A percentile compares a stretch with the other conserved stretches of the same genome.
Conservation (phyloP, 768 basidiomycete genomes). For the Mycena maculata region DNA sequence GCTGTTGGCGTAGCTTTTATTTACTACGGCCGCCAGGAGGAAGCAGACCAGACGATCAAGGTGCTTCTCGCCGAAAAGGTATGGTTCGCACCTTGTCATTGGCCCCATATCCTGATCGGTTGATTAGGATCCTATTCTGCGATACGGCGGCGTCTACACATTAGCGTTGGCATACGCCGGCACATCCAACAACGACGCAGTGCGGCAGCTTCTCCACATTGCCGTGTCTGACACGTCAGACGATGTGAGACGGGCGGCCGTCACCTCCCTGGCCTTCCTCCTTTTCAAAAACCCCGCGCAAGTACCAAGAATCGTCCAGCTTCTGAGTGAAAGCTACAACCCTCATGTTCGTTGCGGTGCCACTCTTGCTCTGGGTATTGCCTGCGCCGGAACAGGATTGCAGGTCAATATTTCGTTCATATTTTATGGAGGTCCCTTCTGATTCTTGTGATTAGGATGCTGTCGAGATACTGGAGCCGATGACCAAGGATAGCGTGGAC, state of each 20-base stretch:
- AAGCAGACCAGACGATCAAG: constrained; percentile 88
- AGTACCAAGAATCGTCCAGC: constrained; percentile 96
- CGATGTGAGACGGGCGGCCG: constrained; percentile 96
- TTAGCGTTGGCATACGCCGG: constrained; percentile 97
- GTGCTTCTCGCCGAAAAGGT: constrained; percentile 89
- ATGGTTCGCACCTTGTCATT: constrained; percentile 13
- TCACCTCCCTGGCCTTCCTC: constrained; percentile 94
- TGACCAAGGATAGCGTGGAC: constrained; percentile 98
- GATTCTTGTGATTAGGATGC: constrained; percentile 75
- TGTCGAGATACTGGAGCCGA: constrained; percentile 94
- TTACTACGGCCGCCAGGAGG: constrained; percentile 92
- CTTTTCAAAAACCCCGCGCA: constrained; percentile 97
- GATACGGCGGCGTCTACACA: constrained; percentile 98
- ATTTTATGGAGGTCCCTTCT: neutral
- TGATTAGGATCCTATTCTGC: constrained; percentile 93
- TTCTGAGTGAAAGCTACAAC: constrained; percentile 98
- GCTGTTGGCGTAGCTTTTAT: constrained; percentile 94
- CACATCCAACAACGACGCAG: constrained; percentile 93
- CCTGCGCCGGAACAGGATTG: constrained; percentile 96
- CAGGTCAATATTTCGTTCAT: constrained; percentile 63
- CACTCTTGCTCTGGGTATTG: constrained; percentile 94
- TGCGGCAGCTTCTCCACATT: constrained; percentile 91
- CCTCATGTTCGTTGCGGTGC: constrained; percentile 98
- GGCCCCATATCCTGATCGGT: neutral
- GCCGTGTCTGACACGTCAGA: constrained; percentile 99